Conservation (phyloP, 2,329 filamentous ascomycete species). For the Aulographum hederae region DNA sequence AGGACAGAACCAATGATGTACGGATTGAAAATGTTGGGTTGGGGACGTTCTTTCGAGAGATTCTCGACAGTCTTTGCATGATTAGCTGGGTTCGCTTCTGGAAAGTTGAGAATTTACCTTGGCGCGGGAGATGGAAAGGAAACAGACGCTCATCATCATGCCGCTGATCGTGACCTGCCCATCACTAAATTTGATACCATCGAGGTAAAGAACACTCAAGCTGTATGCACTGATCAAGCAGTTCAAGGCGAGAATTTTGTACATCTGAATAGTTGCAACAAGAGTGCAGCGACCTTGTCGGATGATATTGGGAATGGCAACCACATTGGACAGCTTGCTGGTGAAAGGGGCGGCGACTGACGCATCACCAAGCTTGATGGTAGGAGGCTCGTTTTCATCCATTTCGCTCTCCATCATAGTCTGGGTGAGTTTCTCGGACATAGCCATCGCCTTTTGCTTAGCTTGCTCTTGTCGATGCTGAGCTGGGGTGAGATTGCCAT, state of each 20-base stretch:
- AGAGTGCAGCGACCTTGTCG: conserved; percentile 93
- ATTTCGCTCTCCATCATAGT: conserved; percentile 83
- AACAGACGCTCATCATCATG: conserved; percentile 99
- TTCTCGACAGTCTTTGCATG: conserved; percentile 61
- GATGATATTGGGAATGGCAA: conserved; percentile 96
- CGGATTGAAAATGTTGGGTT: conserved; percentile 97
- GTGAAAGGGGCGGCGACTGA: conserved; percentile 96
- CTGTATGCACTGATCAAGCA: conserved; percentile 97
- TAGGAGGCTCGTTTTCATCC: conserved; percentile 77
- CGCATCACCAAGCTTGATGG: conserved; percentile 91
- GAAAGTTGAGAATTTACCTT: conserved; percentile 33
- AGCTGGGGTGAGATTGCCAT: conserved; percentile 19
- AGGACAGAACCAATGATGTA: conserved; percentile 98
- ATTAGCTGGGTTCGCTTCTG: background rate
- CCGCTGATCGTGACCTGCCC: conserved; percentile 96
- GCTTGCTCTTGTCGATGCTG: conserved; percentile 32
- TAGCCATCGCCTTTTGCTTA: conserved; percentile 44
- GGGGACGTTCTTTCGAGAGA: conserved; percentile 87
- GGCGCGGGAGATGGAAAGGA: conserved; percentile 93
- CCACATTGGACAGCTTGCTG: conserved; percentile 89
- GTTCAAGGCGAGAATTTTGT: conserved; percentile 97
- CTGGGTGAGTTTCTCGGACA: conserved; percentile 73
- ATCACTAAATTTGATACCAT: conserved; percentile 98
- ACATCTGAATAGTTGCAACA: conserved; percentile 98
- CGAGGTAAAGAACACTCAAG: conserved; percentile 84